Percentiles rank a stretch among this genome's conserved stretches.
These are phyloP conservation scores for Pestalotiopsis sp. DNA, from an alignment of 2,329 filamentous ascomycete genomes.

Conservation along the genomic window DNA sequence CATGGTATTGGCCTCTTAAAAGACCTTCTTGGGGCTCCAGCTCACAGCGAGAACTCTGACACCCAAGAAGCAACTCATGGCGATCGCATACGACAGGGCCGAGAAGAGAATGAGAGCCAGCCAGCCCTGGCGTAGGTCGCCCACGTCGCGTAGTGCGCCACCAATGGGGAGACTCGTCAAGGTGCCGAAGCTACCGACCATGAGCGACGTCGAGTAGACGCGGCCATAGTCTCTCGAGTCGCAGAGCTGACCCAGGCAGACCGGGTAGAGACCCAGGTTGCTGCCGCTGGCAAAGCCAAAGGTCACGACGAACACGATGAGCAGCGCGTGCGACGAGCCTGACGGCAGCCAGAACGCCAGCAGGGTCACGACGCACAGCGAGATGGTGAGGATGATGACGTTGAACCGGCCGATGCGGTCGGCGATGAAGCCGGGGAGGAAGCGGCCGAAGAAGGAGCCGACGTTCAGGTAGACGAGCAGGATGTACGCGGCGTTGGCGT, in stretches of 20 bases:
- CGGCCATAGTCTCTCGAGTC: conserved; percentile 74
- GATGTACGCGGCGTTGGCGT: conserved; percentile 66
- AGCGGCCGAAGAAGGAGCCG: conserved; percentile 75
- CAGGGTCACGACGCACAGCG: conserved; percentile 54
- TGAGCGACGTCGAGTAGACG: conserved; percentile 78
- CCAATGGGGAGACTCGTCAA: conserved; percentile 49
- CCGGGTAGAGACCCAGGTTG: conserved; percentile 77
- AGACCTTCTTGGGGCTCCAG: conserved; percentile 28
- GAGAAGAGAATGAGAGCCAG: conserved; percentile 28
- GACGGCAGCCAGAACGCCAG: conserved; percentile 74
- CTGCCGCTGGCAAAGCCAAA: conserved; percentile 82
- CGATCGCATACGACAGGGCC: conserved; percentile 29
- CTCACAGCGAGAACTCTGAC: conserved; percentile 29
- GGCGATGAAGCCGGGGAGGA: conserved; percentile 74
- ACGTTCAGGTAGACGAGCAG: conserved; percentile 82
- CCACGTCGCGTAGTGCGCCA: conserved; percentile 34
- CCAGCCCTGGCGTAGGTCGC: conserved; percentile 25
- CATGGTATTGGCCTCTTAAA: conserved; percentile 9
- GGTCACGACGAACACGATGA: conserved; percentile 69
- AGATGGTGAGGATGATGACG: conserved; percentile 70
- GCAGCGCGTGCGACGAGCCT: conserved; percentile 52
- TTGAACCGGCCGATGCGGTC: conserved; percentile 83
- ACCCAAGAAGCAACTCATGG: conserved; percentile 30
- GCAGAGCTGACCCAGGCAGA: conserved; percentile 81
- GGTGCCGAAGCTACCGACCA: conserved; percentile 74